These are phyloP conservation scores for Rhodomyrtus psidioides DNA, from an alignment of 441 rosid genomes.

Conservation along the genomic window DNA sequence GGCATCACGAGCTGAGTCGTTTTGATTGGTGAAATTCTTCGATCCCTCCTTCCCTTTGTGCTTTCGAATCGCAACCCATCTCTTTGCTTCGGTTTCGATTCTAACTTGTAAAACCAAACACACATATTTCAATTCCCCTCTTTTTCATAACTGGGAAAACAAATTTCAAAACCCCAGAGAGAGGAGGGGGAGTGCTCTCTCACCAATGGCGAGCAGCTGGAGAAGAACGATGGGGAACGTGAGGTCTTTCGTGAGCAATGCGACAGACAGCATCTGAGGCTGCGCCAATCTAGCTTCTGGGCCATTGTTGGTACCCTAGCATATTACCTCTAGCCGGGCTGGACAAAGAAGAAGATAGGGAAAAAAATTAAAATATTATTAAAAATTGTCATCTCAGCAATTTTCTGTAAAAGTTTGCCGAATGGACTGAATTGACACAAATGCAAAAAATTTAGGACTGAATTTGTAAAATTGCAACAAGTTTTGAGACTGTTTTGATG, in stretches of 20 bases:
- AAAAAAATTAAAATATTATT: too few relatives aligned
- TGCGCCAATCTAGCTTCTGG: slow-evolving; percentile 59
- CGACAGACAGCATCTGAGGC: slow-evolving; percentile 76
- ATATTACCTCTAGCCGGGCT: slow-evolving; percentile 36
- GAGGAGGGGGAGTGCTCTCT: too few relatives aligned
- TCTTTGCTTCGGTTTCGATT: not conserved
- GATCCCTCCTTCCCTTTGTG: not conserved
- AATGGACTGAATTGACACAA: too few relatives aligned
- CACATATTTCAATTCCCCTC: not conserved
- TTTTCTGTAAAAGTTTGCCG: too few relatives aligned
- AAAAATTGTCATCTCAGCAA: too few relatives aligned
- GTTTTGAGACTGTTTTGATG: too few relatives aligned
- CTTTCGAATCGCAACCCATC: not conserved
- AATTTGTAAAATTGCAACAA: too few relatives aligned
- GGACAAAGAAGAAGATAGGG: too few relatives aligned
- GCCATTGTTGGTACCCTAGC: slow-evolving; percentile 82
- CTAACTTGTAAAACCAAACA: not conserved
- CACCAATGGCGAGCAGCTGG: slow-evolving; percentile 23
- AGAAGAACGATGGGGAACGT: slow-evolving; percentile 53
- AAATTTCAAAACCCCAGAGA: not conserved
- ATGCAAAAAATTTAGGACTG: too few relatives aligned
- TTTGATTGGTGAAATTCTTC: not conserved
- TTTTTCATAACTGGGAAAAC: not conserved
- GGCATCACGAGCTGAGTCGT: not conserved
- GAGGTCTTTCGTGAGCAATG: slow-evolving; percentile 56